These are phyloP conservation scores for Agroathelia rolfsii DNA, from an alignment of 1,284 basidiomycete genomes.

Conservation along the genomic window DNA sequence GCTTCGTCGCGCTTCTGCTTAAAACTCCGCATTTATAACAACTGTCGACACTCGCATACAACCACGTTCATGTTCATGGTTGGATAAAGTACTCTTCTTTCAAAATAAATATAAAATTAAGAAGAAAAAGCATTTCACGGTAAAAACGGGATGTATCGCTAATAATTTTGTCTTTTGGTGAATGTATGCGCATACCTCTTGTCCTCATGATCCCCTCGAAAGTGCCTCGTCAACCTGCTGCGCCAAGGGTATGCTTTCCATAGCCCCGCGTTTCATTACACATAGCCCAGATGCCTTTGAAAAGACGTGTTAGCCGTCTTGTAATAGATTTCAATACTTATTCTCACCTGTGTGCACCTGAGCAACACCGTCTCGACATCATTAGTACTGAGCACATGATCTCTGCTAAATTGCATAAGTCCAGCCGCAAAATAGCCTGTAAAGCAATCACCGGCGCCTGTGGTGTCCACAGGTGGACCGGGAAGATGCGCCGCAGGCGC, in stretches of 20 bases:
- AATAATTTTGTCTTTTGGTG: too few relatives aligned
- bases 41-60: too few relatives aligned
- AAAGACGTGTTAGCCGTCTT: slow-evolving; percentile 2
- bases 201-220: too few relatives aligned
- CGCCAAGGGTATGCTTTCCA: slow-evolving; percentile 41
- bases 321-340: slow-evolving; percentile 2
- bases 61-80: too few relatives aligned
- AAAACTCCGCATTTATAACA: too few relatives aligned
- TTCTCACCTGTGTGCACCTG: slow-evolving; percentile 30
- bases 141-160: too few relatives aligned
- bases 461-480: slow-evolving; percentile 37
- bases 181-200: too few relatives aligned
- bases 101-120: too few relatives aligned
- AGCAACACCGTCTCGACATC: slow-evolving; percentile 27
- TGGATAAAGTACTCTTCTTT: too few relatives aligned
- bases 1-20: too few relatives aligned
- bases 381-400: slow-evolving; percentile 2
- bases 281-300: slow-evolving; percentile 46
- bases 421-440: slow-evolving; percentile 47
- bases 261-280: slow-evolving; percentile 42
- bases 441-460: slow-evolving; percentile 53
- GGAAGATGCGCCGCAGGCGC: slow-evolving; percentile 34
- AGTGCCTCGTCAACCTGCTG: slow-evolving; percentile 30
- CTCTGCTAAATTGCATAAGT: slow-evolving; percentile 34
- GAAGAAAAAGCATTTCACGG: too few relatives aligned